These are phyloP conservation scores for Amanita thiersii DNA, from an alignment of 768 basidiomycete genomes.

Conservation along the genomic window DNA sequence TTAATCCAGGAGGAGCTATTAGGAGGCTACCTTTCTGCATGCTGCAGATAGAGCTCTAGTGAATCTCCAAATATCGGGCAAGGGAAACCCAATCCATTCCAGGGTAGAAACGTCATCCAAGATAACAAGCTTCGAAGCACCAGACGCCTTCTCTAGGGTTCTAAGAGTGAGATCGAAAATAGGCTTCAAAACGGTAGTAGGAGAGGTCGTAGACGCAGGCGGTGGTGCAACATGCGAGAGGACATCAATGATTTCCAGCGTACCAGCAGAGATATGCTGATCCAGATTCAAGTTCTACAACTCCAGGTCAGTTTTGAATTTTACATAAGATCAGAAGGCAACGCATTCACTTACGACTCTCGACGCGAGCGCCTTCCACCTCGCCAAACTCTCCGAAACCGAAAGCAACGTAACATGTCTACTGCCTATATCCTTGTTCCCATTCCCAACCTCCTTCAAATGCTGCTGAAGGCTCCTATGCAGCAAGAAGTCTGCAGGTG, in stretches of 20 bases:
- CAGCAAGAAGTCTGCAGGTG: constrained; percentile 69
- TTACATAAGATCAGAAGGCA: background rate
- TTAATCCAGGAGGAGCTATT: background rate
- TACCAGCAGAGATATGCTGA: constrained; percentile 25
- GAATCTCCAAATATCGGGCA: constrained; percentile 46
- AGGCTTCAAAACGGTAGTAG: constrained; percentile 19
- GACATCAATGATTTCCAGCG: constrained; percentile 50
- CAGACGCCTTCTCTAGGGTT: constrained; percentile 12
- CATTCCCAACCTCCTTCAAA: constrained; percentile 32
- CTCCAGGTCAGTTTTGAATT: background rate
- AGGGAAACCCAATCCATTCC: constrained; percentile 62
- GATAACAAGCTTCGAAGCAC: constrained; percentile 37
- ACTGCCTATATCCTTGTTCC: constrained; percentile 16
- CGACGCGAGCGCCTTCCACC: constrained; percentile 57
- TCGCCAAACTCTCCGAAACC: constrained; percentile 43
- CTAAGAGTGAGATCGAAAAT: constrained; percentile 28
- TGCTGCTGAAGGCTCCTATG: constrained; percentile 44
- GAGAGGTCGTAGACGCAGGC: constrained; percentile 14
- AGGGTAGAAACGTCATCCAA: constrained; percentile 65
- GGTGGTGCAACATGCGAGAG: constrained; percentile 25
- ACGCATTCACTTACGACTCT: constrained; percentile 56
- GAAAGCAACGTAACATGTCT: constrained; percentile 43
- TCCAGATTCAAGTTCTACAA: constrained; percentile 30
- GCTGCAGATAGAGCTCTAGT: constrained; percentile 47
- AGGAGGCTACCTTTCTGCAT: constrained; percentile 42